These are phyloP conservation scores for Botryotinia narcissicola DNA, from an alignment of 2,329 filamentous ascomycete genomes.

Conservation along the genomic window DNA sequence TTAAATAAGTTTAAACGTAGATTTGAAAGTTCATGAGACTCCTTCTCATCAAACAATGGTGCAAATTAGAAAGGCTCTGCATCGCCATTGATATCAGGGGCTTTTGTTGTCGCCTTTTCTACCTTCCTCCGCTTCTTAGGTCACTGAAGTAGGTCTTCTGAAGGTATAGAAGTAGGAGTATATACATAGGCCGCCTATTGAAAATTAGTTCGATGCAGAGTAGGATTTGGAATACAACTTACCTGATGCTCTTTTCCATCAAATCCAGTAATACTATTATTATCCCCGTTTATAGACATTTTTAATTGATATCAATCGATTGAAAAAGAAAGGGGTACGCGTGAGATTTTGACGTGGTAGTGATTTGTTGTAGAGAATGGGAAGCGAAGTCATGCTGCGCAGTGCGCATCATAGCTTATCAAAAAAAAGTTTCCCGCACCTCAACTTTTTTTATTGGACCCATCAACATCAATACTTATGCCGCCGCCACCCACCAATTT, in stretches of 20 bases:
- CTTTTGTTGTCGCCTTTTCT: conserved; percentile 28
- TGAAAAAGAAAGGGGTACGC: conserved; percentile 9
- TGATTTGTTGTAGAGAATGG: conserved; percentile 12
- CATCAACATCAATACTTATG: conserved; percentile 34
- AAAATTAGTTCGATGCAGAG: conserved; percentile 10
- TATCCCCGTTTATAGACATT: conserved; percentile 38
- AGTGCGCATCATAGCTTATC: conserved; percentile 10
- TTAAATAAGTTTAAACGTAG: conserved; percentile 61
- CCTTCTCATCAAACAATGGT: conserved; percentile 54
- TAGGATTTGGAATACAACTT: not conserved
- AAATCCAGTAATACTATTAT: conserved; percentile 31
- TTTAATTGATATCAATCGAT: conserved; percentile 7
- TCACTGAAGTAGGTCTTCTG: conserved; percentile 29
- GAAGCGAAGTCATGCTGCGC: conserved; percentile 23
- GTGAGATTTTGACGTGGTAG: conserved; percentile 23
- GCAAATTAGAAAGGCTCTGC: conserved; percentile 43
- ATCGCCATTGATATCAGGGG: not conserved
- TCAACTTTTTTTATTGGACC: conserved; percentile 18
- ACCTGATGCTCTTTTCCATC: conserved; percentile 39
- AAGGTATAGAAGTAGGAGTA: conserved; percentile 28
- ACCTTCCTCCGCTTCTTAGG: conserved; percentile 41
- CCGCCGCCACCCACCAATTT: conserved; percentile 34
- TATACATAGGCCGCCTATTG: conserved; percentile 42
- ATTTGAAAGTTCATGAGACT: conserved; percentile 48
- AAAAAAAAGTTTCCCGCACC: conserved; percentile 26